Base-by-base conservation (phyloP, 352 stramenopile genomes). In the Pythium phragmiticola region DNA sequence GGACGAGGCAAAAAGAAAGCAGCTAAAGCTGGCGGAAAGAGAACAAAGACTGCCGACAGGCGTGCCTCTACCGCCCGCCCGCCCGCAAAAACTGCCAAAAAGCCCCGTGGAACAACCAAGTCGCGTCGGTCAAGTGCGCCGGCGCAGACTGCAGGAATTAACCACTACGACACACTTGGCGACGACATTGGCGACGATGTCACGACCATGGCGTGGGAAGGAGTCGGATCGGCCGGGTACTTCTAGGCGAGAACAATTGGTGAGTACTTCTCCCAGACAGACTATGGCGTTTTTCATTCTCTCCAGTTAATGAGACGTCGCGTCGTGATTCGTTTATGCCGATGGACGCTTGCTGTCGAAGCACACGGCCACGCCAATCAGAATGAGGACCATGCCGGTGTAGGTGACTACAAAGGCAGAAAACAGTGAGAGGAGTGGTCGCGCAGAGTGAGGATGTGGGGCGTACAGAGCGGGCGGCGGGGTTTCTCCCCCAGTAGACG, bases 201-300 rank as follows among this genome's bases (percentile, higher is more conserved):
- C 14, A 78, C 71, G 48, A 89, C 77, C 16, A 85, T 91, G 82
- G 72, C 80, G 30, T 91, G 82, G 82, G 82, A 91, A 65, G 82
- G 82, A 21, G 52, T 89, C 14, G 82, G 82, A 33, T 88, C 78
- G 17, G 80, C 82, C 0, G 78, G 76, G 5, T 91, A 91, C 57
- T 74, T 65, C 47, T 89, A 76, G 79, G 30, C 13, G 19, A 49
- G 14, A 19, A 46, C 13, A 46, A 42, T 43, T 13, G 34, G 11
- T 13, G 34, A 39, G 34, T 13, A 39, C 7, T 13, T 39, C 7
- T 39, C 3, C 34, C 34, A 39, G 7, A 6, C 34, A 39, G 21
- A 21, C 21, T 21, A 39, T 14, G 7, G 11, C 7, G 7, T 39
- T 14, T 39, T 6, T 39, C 34, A 39, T 39, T 9, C 21, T 39